These are phyloP conservation scores for Kodamaea ohmeri DNA, from an alignment of 1,139 yeast genomes.

Conservation along the genomic window DNA sequence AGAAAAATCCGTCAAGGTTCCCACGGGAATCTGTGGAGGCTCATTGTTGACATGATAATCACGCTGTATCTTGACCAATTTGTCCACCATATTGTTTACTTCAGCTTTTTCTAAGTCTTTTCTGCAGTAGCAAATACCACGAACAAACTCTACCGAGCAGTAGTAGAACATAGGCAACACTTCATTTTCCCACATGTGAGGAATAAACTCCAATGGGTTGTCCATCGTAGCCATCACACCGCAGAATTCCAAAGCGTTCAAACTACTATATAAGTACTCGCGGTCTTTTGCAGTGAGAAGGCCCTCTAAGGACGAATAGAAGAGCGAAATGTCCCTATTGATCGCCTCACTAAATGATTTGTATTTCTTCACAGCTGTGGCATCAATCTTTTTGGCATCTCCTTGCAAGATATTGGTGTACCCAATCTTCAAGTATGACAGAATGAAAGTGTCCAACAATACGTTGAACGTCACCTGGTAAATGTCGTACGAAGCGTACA, in stretches of 20 bases:
- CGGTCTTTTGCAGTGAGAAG: conserved; percentile 46
- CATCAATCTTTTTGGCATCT: conserved; percentile 55
- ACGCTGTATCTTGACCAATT: conserved; percentile 31
- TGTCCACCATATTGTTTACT: conserved; percentile 29
- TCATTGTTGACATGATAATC: conserved; percentile 34
- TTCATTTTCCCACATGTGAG: conserved; percentile 56
- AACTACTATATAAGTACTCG: conserved; percentile 53
- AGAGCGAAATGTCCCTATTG: conserved; percentile 60
- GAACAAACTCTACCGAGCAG: conserved; percentile 66
- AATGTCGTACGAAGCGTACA: conserved; percentile 46
- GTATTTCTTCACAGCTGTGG: conserved; percentile 47
- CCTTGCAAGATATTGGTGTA: conserved; percentile 47
- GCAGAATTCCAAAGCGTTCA: conserved; percentile 62
- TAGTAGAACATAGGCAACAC: conserved; percentile 60
- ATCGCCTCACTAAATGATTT: conserved; percentile 43
- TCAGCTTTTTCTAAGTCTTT: conserved; percentile 42
- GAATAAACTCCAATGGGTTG: conserved; percentile 45
- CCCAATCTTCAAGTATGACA: conserved; percentile 46
- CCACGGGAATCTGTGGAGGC: conserved; percentile 32
- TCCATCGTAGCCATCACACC: conserved; percentile 64
- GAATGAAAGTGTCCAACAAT: conserved; percentile 42
- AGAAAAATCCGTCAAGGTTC: conserved; percentile 37
- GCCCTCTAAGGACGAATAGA: conserved; percentile 61
- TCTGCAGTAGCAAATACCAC: conserved; percentile 45
- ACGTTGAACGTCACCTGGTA: conserved; percentile 45